A percentile compares a stretch with the other conserved stretches of the same genome.
phyloP scores from a whole-genome alignment of 495 filamentous ascomycete species.

The Collariella sp. region DNA sequence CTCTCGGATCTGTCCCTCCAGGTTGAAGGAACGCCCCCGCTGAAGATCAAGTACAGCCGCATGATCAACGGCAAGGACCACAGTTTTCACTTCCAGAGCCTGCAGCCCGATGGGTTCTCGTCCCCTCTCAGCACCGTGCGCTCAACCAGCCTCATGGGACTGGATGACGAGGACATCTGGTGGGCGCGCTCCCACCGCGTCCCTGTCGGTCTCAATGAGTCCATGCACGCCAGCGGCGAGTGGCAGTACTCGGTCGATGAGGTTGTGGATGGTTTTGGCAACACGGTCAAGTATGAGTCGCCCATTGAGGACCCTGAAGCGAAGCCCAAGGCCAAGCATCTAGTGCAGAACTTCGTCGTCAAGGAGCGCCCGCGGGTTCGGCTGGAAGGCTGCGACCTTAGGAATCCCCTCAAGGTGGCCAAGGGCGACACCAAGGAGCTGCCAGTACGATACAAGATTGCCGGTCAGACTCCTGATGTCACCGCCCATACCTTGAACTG shows the following conservation, averaged over 20 bases:
- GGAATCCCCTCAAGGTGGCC: constrained; percentile 71
- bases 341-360: constrained; percentile 72
- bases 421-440: constrained; percentile 60
- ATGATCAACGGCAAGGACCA: constrained; percentile 67
- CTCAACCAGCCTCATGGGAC: constrained; percentile 44
- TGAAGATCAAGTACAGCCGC: constrained; percentile 84
- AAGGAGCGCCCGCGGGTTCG: constrained; percentile 72
- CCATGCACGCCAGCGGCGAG: constrained; percentile 61
- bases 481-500: constrained; percentile 54
- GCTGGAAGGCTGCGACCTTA: constrained; percentile 65
- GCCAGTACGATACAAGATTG: constrained; percentile 61
- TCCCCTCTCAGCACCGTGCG: constrained; percentile 58
- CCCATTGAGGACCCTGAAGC: constrained; percentile 55
- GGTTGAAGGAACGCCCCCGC: constrained; percentile 81
- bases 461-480: constrained; percentile 47
- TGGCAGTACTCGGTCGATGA: constrained; percentile 91
- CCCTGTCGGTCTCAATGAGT: constrained; percentile 77
- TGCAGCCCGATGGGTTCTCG: constrained; percentile 77
- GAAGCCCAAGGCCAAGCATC: constrained; percentile 47
- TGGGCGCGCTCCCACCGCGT: constrained; percentile 75
- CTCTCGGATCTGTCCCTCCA: constrained; percentile 74
- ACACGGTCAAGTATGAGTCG: constrained; percentile 70
- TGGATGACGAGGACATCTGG: constrained; percentile 55
- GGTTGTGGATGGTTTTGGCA: constrained; percentile 82
- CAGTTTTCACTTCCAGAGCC: constrained; percentile 75